These are phyloP conservation scores for Pythium periplocum DNA, from an alignment of 352 stramenopile species.

Conservation along the genomic window DNA sequence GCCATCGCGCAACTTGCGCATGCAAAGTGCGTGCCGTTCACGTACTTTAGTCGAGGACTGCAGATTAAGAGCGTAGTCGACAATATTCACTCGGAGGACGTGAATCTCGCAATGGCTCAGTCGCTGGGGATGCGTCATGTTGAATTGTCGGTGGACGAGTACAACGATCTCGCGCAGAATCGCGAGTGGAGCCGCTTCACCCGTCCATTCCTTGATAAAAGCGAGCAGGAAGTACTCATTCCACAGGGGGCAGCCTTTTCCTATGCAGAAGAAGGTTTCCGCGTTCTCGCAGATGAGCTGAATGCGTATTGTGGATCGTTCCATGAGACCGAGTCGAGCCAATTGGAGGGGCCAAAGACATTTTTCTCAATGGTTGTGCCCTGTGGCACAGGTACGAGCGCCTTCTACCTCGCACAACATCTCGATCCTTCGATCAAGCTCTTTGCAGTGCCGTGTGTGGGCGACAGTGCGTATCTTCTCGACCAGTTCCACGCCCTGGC, in stretches of 20 bases:
- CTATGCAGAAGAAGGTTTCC: conserved; percentile 52
- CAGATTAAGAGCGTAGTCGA: conserved; percentile 5
- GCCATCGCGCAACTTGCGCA: conserved; percentile 77
- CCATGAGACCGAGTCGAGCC: not conserved
- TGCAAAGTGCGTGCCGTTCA: conserved; percentile 66
- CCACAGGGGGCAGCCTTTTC: conserved; percentile 68
- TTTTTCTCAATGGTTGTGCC: conserved; percentile 63
- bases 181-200: conserved; percentile 21
- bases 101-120: conserved; percentile 43
- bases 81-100: not conserved
- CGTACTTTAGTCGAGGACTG: conserved; percentile 71
- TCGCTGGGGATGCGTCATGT: conserved; percentile 67
- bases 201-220: not conserved
- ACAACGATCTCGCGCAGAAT: conserved; percentile 36
- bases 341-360: not conserved
- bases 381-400: conserved; percentile 72
- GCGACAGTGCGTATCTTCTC: conserved; percentile 46
- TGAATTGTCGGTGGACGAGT: conserved; percentile 32
- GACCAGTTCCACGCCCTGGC: conserved; percentile 48
- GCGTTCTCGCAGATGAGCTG: conserved; percentile 56
- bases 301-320: conserved; percentile 45
- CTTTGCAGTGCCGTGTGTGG: conserved; percentile 69
- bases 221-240: conserved; percentile 29
- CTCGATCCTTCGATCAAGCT: conserved; percentile 37
- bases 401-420: conserved; percentile 75